Evolutionary conservation across 208 protist species (phyloP).

Genomic region (Leishmania turanica): DNA sequence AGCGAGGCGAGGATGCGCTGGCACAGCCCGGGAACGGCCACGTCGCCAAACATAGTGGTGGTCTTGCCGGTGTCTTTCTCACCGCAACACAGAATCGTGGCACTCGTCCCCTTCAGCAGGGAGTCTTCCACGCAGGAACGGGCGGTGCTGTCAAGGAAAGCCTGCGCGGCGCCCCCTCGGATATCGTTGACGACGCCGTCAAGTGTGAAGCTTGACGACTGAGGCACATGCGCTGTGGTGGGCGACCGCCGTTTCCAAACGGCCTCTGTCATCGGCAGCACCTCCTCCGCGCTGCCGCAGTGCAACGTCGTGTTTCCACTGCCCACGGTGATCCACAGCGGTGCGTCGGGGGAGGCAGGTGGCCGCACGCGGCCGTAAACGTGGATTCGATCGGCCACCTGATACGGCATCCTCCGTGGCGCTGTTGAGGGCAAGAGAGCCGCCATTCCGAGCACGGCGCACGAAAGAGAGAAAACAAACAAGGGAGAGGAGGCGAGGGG

Average conservation of each 20-base stretch:
- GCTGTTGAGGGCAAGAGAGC: background rate
- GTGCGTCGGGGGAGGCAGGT: slow-evolving; percentile 1
- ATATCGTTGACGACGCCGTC: slow-evolving; percentile 62
- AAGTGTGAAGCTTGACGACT: slow-evolving; percentile 55
- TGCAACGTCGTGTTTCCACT: background rate
- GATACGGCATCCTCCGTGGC: background rate
- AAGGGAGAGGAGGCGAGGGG: background rate
- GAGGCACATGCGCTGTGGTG: background rate
- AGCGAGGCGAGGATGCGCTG: slow-evolving; percentile 12
- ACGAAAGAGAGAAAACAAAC: background rate
- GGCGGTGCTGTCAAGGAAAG: slow-evolving; percentile 40
- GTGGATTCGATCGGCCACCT: slow-evolving; percentile 17
- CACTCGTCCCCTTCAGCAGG: slow-evolving; percentile 44
- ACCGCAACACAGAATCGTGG: slow-evolving; percentile 80
- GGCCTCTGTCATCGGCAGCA: background rate
- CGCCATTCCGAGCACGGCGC: background rate
- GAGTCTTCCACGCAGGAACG: slow-evolving; percentile 35
- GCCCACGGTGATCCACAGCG: slow-evolving; percentile 11
- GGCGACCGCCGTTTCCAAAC: too few relatives aligned
- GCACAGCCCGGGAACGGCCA: slow-evolving; percentile 18
- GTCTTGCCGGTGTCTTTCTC: slow-evolving; percentile 80
- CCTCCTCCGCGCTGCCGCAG: background rate
- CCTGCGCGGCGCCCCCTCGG: slow-evolving; percentile 51
- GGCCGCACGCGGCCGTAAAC: slow-evolving; percentile 37
- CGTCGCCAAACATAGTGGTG: slow-evolving; percentile 75